These are phyloP conservation scores for Turritis glabra DNA, from an alignment of 345 rosid species.

Conservation along the genomic window DNA sequence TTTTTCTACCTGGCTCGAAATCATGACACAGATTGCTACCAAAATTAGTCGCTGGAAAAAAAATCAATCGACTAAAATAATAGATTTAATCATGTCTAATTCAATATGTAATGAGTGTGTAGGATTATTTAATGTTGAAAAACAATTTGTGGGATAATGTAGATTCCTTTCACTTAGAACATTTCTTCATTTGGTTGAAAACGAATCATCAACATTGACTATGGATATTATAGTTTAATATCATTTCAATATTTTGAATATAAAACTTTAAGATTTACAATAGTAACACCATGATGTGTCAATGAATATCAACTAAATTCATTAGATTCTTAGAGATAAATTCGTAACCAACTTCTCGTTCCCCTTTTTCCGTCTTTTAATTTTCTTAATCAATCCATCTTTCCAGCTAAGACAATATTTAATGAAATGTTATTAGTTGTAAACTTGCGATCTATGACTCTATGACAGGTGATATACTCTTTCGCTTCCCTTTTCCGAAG, in stretches of 20 bases:
- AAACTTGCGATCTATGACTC: neutral
- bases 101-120: neutral
- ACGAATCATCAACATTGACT: neutral
- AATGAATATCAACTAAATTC: constrained; percentile 8
- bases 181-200: neutral
- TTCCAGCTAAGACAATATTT: constrained; percentile 13
- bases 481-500: neutral
- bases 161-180: neutral
- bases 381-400: neutral
- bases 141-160: neutral
- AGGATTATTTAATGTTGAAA: neutral
- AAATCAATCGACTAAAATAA: too few relatives aligned
- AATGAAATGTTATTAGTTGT: neutral
- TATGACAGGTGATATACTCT: neutral
- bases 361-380: constrained; percentile 5
- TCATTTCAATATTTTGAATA: neutral
- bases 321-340: neutral
- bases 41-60: neutral
- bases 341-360: constrained; percentile 11
- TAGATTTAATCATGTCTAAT: neutral
- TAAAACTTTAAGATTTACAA: neutral
- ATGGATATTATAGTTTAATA: neutral
- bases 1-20: neutral
- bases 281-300: neutral
- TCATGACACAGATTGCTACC: neutral